phyloP scores from a whole-genome alignment of 2,329 filamentous ascomycete species.

The Diaporthe sp. region DNA sequence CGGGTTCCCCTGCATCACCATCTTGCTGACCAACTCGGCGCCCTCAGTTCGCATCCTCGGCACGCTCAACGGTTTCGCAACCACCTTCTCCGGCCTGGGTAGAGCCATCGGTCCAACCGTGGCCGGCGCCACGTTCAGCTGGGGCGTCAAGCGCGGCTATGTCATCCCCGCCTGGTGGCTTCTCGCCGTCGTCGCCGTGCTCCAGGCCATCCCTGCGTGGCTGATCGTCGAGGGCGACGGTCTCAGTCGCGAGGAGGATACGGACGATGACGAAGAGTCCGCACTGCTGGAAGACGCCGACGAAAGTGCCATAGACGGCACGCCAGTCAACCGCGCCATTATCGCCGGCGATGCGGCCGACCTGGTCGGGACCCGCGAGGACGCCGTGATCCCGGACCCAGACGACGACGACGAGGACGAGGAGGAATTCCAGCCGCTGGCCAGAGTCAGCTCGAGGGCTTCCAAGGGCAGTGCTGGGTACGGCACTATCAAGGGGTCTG shows the following conservation, averaged over 20 bases:
- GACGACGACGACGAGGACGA: constrained; percentile 23
- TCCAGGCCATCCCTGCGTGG: constrained; percentile 79
- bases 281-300: constrained; percentile 46
- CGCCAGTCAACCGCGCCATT: constrained; percentile 14
- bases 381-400: background rate
- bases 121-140: constrained; percentile 78
- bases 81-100: constrained; percentile 82
- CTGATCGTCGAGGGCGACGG: constrained; percentile 81
- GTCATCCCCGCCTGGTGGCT: constrained; percentile 86
- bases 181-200: constrained; percentile 69
- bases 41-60: constrained; percentile 80
- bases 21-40: constrained; percentile 90
- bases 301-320: constrained; percentile 39
- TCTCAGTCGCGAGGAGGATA: constrained; percentile 54
- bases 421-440: constrained; percentile 18
- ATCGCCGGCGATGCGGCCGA: constrained; percentile 31
- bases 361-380: background rate
- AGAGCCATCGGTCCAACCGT: constrained; percentile 82
- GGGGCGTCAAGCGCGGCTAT: constrained; percentile 80
- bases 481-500: constrained; percentile 18
- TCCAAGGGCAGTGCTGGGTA: background rate
- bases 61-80: constrained; percentile 91
- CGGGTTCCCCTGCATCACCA: constrained; percentile 89
- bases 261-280: constrained; percentile 44
- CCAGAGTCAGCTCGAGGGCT: constrained; percentile 25